Conservation (phyloP, 1,284 basidiomycete species). For the Phellinidium pouzarii region DNA sequence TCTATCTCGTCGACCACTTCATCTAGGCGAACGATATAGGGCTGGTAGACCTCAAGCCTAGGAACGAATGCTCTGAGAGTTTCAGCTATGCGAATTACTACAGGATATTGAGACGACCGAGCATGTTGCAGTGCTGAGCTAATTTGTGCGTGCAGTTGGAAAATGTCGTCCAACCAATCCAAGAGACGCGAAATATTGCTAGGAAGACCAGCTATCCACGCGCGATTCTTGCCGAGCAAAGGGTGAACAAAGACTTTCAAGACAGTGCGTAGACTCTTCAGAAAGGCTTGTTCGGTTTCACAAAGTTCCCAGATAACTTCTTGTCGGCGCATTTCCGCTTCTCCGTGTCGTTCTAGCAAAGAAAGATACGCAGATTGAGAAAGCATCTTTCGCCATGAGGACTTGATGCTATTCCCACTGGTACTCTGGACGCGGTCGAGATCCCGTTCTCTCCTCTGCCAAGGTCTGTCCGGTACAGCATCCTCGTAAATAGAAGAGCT, state of each 20-base stretch:
- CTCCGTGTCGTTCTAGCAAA: constrained; percentile 32
- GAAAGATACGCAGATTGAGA: constrained; percentile 23
- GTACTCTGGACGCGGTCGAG: constrained; percentile 11
- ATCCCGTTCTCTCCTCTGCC: constrained; percentile 17
- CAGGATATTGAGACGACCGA: constrained; percentile 37
- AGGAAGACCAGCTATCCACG: constrained; percentile 79
- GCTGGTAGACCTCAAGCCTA: constrained; percentile 74
- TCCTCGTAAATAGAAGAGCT: constrained; percentile 17
- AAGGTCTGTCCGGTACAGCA: constrained; percentile 14
- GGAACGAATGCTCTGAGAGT: constrained; percentile 53
- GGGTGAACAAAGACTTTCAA: constrained; percentile 69
- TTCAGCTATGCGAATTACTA: constrained; percentile 50
- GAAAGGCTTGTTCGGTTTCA: constrained; percentile 63
- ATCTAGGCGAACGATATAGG: constrained; percentile 73
- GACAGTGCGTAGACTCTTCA: constrained; percentile 56
- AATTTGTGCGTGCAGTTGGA: constrained; percentile 66
- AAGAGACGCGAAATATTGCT: constrained; percentile 61
- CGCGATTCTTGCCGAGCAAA: constrained; percentile 60
- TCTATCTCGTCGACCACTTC: constrained; percentile 51
- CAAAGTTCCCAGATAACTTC: constrained; percentile 63
- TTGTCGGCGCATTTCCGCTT: constrained; percentile 53
- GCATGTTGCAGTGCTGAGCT: constrained; percentile 42
- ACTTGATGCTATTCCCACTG: constrained; percentile 5
- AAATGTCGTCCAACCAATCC: constrained; percentile 81
- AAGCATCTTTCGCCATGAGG: constrained; percentile 20